Percentiles rank a stretch among this genome's conserved stretches.
phyloP scores from a whole-genome alignment of 164 flowering plant genomes.

The Umbilicus rupestris region DNA sequence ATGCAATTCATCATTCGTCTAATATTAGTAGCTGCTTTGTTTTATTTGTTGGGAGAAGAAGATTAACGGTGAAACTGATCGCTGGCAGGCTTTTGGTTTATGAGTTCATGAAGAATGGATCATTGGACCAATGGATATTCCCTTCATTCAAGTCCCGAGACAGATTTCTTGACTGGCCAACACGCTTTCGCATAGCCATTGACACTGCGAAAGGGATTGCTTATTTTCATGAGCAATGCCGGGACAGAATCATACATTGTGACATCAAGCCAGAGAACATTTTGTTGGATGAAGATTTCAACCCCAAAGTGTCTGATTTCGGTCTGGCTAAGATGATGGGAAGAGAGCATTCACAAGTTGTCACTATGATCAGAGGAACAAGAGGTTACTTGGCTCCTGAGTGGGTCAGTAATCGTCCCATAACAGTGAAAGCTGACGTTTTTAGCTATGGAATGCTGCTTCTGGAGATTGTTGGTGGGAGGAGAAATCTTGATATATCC shows the following conservation, averaged over 20 bases:
- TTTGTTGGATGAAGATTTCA: constrained; percentile 71
- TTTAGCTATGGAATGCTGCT: constrained; percentile 97
- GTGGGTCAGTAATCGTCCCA: constrained; percentile 86
- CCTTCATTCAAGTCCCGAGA: constrained; percentile 32
- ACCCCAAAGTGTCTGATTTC: constrained; percentile 89
- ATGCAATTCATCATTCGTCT: neutral
- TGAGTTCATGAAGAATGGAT: constrained; percentile 86
- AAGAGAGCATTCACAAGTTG: constrained; percentile 83
- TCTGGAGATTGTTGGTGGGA: constrained; percentile 81
- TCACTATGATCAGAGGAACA: constrained; percentile 89
- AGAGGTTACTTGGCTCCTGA: constrained; percentile 94
- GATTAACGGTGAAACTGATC: too few species aligned
- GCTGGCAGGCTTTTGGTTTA: constrained; percentile 72
- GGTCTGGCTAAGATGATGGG: constrained; percentile 94
- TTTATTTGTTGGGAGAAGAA: too few species aligned
- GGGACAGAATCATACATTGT: constrained; percentile 80
- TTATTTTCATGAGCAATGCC: constrained; percentile 89
- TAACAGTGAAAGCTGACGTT: constrained; percentile 91
- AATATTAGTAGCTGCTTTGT: too few species aligned
- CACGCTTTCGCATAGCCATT: constrained; percentile 63
- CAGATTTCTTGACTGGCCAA: constrained; percentile 61
- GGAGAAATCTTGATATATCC: constrained; percentile 87
- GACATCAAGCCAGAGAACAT: constrained; percentile 96
- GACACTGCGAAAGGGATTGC: constrained; percentile 91
- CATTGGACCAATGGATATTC: constrained; percentile 90